Evolutionary conservation across 768 basidiomycete species (phyloP), one percentile per base, ranked within the genome.

Genomic region (Rhodotorula taiwanensis): DNA sequence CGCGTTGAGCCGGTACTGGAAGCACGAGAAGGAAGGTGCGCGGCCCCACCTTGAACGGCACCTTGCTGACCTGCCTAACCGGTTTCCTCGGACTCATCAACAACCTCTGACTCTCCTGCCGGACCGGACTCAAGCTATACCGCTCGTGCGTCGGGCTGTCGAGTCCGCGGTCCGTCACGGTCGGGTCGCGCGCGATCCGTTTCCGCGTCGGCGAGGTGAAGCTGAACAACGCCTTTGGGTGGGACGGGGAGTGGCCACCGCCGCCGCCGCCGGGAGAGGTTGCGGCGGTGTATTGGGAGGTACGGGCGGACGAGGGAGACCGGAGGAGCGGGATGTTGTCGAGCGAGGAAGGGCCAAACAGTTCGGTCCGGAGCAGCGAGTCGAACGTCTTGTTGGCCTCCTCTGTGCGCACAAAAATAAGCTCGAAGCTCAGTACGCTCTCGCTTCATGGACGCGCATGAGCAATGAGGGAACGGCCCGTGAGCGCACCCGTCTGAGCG

Each of bases 11-110:
- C n/a, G n/a, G n/a, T n/a, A n/a, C n/a, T n/a, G n/a, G n/a, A n/a
- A n/a, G n/a, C n/a, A n/a, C n/a, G n/a, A n/a, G n/a, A n/a, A n/a
- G n/a, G n/a, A n/a, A n/a, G n/a, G n/a, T n/a, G n/a, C n/a, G n/a
- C n/a, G n/a, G n/a, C n/a, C 62, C 23, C 21, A 97, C 94, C 61
- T 95, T 84, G 78, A 94, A 98, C 4, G 94, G 94, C 0, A 93
- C 95, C 76, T 94, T 92, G 78, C 86, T 86, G 3, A 97, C 87
- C 61, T 80, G 85, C 48, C 94, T 83, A 11, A 88, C 82, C 61
- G 85, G 81, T 53, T 88, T 84, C 33, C 88, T 81, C 0, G 93
- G 91, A 58, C 86, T 88, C 66, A 92, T 84, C 49, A 99, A 83
- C 21, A 95, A 80, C 54, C 81, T 81, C 31, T 89, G 84, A 68